A percentile compares a stretch with the other conserved stretches of the same genome.
Conservation (phyloP, 495 filamentous ascomycete species). For the Neurospora pannonica region DNA sequence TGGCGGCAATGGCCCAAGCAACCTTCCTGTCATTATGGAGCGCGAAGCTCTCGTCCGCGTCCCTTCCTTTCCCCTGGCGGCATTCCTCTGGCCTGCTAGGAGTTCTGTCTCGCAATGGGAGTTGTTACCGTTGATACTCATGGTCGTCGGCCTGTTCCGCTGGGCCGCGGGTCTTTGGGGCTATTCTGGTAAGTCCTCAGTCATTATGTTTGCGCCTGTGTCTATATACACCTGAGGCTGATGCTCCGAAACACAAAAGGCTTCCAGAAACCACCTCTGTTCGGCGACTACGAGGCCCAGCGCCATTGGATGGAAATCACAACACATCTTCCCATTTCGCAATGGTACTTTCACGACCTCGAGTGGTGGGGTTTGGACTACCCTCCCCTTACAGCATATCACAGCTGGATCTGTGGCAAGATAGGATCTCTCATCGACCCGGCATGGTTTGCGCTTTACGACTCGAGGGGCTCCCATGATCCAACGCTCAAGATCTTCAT, state of each 20-base stretch:
- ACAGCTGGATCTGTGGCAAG: conserved; percentile 87
- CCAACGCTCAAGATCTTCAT: conserved; percentile 83
- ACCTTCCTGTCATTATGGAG: conserved; percentile 1
- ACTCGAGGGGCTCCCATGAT: conserved; percentile 73
- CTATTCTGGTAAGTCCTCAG: conserved; percentile 64
- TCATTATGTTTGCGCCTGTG: neutral
- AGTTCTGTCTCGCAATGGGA: conserved; percentile 87
- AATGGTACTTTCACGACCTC: conserved; percentile 96
- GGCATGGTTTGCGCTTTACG: conserved; percentile 79
- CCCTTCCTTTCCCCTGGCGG: conserved; percentile 73
- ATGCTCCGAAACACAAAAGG: conserved; percentile 36
- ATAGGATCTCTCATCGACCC: conserved; percentile 73
- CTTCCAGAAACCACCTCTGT: conserved; percentile 74
- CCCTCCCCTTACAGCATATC: conserved; percentile 93
- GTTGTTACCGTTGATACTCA: conserved; percentile 73
- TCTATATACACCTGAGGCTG: neutral
- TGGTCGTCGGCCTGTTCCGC: conserved; percentile 82
- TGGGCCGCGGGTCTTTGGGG: conserved; percentile 90
- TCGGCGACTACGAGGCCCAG: conserved; percentile 96
- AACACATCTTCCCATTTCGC: conserved; percentile 72
- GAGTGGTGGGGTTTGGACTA: conserved; percentile 98
- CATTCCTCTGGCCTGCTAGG: conserved; percentile 84
- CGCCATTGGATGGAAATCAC: conserved; percentile 99
- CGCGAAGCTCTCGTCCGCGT: conserved; percentile 27
- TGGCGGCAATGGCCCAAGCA: conserved; percentile 11